Percentiles rank a stretch among this genome's conserved stretches.
phyloP scores from a whole-genome alignment of 2,329 filamentous ascomycete genomes.

The Endothia cerciana region DNA sequence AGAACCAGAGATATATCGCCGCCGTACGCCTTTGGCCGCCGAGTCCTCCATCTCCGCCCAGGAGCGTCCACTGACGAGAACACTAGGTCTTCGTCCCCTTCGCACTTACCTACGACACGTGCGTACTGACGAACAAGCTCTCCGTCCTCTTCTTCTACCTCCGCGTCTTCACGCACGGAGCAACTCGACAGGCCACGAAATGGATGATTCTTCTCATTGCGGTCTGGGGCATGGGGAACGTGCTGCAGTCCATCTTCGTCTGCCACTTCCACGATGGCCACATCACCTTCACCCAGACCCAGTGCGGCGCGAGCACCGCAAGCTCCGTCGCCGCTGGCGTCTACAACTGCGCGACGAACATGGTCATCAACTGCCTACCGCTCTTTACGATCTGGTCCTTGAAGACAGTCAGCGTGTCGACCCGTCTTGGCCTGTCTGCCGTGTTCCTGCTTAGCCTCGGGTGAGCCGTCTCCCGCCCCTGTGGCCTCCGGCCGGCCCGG shows the following conservation, averaged over 20 bases:
- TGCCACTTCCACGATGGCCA: conserved; percentile 36
- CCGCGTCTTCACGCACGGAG: conserved; percentile 44
- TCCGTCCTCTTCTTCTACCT: conserved; percentile 48
- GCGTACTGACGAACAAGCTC: conserved; percentile 44
- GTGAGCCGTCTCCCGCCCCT: conserved; percentile 10
- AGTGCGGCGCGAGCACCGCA: conserved; percentile 29
- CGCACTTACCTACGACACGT: conserved; percentile 42
- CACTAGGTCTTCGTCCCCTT: conserved; percentile 43
- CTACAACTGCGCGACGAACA: conserved; percentile 43
- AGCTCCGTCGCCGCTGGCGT: conserved; percentile 44
- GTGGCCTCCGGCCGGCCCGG: too few relatives aligned
- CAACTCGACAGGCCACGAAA: conserved; percentile 38
- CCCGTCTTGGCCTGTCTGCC: conserved; percentile 18
- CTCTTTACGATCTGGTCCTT: conserved; percentile 44
- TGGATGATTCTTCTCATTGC: conserved; percentile 34
- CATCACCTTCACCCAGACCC: conserved; percentile 27
- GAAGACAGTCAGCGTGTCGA: conserved; percentile 35
- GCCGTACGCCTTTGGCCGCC: background rate
- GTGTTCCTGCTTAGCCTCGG: conserved; percentile 21
- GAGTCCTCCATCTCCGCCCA: background rate
- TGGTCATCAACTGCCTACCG: conserved; percentile 44
- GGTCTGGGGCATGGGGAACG: conserved; percentile 35
- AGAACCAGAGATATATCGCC: conserved; percentile 29
- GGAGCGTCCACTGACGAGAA: background rate
- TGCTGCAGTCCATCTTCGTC: conserved; percentile 37